Evolutionary conservation across 768 basidiomycete species (phyloP).

Genomic region (Trametes sanguinea): DNA sequence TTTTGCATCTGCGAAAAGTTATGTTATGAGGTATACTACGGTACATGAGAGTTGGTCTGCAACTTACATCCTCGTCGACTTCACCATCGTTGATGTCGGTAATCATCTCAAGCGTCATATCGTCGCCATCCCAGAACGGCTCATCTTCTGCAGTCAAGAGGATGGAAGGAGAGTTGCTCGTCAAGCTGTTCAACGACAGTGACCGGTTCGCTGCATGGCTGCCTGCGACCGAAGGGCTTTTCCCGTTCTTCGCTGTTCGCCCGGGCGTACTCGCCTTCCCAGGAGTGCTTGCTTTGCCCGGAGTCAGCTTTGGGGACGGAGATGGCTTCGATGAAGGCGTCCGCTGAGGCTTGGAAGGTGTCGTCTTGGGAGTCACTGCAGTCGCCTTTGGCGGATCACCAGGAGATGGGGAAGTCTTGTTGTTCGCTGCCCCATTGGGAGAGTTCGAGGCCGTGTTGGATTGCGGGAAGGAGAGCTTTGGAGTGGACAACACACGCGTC

Average conservation of each 20-base stretch:
- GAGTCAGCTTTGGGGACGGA: slow-evolving; percentile 23
- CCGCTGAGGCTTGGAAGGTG: slow-evolving; percentile 23
- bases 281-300: slow-evolving; percentile 21
- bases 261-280: slow-evolving; percentile 18
- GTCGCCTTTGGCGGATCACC: slow-evolving; percentile 12
- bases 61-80: slow-evolving; percentile 71
- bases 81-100: slow-evolving; percentile 69
- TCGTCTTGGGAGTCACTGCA: slow-evolving; percentile 21
- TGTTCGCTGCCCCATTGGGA: slow-evolving; percentile 4
- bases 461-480: slow-evolving; percentile 19
- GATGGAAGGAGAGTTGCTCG: slow-evolving; percentile 30
- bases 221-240: slow-evolving; percentile 19
- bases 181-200: slow-evolving; percentile 20
- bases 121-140: slow-evolving; percentile 51
- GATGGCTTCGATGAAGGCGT: slow-evolving; percentile 26
- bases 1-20: slow-evolving; percentile 42
- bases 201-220: slow-evolving; percentile 15
- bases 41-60: not conserved
- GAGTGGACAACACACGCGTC: slow-evolving; percentile 28
- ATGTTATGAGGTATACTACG: not conserved
- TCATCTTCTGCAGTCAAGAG: slow-evolving; percentile 33
- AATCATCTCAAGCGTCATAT: slow-evolving; percentile 72
- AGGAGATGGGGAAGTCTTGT: slow-evolving; percentile 6
- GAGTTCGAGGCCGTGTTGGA: slow-evolving; percentile 10
- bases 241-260: slow-evolving; percentile 23